phyloP scores from a whole-genome alignment of 2,329 filamentous ascomycete species.

The Claviceps arundinis region DNA sequence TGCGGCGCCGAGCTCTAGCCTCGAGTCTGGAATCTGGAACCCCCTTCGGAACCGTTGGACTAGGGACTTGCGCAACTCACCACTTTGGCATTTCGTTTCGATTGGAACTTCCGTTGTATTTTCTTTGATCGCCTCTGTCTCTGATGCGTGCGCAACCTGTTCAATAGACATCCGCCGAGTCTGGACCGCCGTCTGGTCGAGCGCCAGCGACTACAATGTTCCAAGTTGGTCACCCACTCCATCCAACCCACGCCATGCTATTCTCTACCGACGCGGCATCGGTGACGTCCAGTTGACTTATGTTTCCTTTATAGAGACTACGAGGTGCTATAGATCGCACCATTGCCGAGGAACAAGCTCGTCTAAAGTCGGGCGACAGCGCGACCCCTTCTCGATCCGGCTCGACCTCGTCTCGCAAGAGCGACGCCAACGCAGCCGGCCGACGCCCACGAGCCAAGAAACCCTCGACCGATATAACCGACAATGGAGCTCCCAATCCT shows the following conservation, averaged over 20 bases:
- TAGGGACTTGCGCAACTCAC: no score
- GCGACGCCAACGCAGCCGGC: constrained; percentile 18
- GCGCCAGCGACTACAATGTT: constrained; percentile 14
- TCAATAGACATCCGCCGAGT: constrained; percentile 1
- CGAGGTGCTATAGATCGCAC: constrained; percentile 75
- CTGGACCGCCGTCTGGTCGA: background rate
- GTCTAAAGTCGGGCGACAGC: constrained; percentile 45
- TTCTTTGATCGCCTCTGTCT: background rate
- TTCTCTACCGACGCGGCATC: background rate
- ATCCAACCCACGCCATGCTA: background rate
- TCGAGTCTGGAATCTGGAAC: background rate
- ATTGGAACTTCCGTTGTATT: background rate
- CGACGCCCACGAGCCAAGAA: constrained; percentile 27
- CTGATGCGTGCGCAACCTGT: constrained; percentile 1
- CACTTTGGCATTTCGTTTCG: no score
- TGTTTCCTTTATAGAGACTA: constrained; percentile 38
- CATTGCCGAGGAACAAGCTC: constrained; percentile 84
- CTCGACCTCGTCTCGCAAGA: constrained; percentile 26
- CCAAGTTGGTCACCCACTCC: constrained; percentile 14
- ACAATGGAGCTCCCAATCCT: constrained; percentile 37
- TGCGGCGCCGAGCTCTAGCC: background rate
- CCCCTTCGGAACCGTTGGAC: background rate
- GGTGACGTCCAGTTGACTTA: background rate
- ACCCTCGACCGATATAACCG: constrained; percentile 20
- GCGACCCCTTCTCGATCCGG: constrained; percentile 26